Percentiles rank a stretch among this genome's conserved stretches.
These are phyloP conservation scores for Wallacemonas sp. DNA, from an alignment of 208 protist genomes.

Conservation along the genomic window DNA sequence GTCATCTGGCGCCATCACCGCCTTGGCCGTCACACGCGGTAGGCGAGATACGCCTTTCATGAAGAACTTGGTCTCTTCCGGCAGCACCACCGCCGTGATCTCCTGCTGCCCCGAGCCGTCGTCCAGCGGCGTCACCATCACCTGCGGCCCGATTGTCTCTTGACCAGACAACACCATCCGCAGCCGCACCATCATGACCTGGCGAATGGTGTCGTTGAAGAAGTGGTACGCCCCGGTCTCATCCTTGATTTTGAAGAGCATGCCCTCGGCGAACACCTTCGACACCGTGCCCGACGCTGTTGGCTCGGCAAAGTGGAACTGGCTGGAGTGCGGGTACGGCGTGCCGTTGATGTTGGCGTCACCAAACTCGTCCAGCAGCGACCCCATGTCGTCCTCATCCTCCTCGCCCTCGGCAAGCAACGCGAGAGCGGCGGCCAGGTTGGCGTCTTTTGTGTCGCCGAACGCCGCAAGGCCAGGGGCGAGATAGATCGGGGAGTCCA, in stretches of 20 bases:
- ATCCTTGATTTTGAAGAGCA: slow-evolving; percentile 56
- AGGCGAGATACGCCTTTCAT: slow-evolving; percentile 28
- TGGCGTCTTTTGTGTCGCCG: not conserved
- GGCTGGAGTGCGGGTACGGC: slow-evolving; percentile 26
- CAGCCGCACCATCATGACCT: slow-evolving; percentile 61
- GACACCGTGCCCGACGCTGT: slow-evolving; percentile 29
- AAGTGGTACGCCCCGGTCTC: slow-evolving; percentile 45
- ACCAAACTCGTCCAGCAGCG: slow-evolving; percentile 52
- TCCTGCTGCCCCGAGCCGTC: slow-evolving; percentile 24
- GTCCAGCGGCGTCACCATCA: slow-evolving; percentile 19
- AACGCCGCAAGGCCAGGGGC: not conserved
- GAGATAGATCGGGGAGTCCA: not conserved
- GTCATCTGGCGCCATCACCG: slow-evolving; percentile 34
- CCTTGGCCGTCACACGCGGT: slow-evolving; percentile 39
- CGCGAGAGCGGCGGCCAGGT: not conserved
- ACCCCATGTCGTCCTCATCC: slow-evolving; percentile 8
- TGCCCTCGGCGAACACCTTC: slow-evolving; percentile 37
- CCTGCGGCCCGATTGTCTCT: slow-evolving; percentile 38
- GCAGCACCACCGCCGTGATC: slow-evolving; percentile 47
- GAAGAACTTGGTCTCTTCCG: slow-evolving; percentile 58
- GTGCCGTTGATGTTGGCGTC: slow-evolving; percentile 36
- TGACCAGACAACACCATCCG: slow-evolving; percentile 29
- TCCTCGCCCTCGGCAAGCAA: not conserved
- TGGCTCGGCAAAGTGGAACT: slow-evolving; percentile 39
- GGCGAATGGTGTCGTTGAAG: slow-evolving; percentile 73